Evolutionary conservation across 2,329 filamentous ascomycete genomes (phyloP).

Genomic region (Talaromyces amestolkiae): DNA sequence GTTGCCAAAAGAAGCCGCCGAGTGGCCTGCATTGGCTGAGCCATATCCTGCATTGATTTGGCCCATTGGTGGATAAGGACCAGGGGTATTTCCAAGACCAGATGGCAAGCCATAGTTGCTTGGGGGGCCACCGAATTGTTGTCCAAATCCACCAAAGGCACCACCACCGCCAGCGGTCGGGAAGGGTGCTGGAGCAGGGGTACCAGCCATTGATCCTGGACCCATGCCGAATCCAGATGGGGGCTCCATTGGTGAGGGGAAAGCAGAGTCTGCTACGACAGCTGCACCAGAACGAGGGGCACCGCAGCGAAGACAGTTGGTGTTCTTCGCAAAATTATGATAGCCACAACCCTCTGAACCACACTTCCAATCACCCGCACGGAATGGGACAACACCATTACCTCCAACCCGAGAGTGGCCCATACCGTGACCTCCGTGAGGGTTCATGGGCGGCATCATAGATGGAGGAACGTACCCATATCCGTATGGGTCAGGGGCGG

Average conservation of each 20-base stretch:
- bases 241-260: constrained; percentile 85
- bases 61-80: constrained; percentile 68
- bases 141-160: constrained; percentile 65
- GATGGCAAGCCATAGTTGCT: constrained; percentile 89
- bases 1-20: constrained; percentile 85
- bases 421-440: constrained; percentile 56
- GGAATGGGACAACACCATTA: constrained; percentile 88
- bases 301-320: constrained; percentile 93
- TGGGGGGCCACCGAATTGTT: constrained; percentile 77
- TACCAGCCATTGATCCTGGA: constrained; percentile 81
- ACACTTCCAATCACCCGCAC: constrained; percentile 98
- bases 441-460: constrained; percentile 73
- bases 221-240: constrained; percentile 81
- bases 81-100: constrained; percentile 74
- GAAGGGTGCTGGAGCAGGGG: constrained; percentile 73
- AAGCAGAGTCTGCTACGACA: constrained; percentile 89
- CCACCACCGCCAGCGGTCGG: constrained; percentile 69
- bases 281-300: constrained; percentile 91
- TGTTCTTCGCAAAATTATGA: constrained; percentile 99
- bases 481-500: constrained; percentile 71
- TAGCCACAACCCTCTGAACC: constrained; percentile 96
- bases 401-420: constrained; percentile 65
- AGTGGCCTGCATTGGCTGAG: constrained; percentile 73
- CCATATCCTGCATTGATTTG: constrained; percentile 76
- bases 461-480: constrained; percentile 63